A percentile compares a stretch with the other conserved stretches of the same genome.
phyloP scores from a whole-genome alignment of 2,329 filamentous ascomycete genomes.

The Botrytis byssoidea region DNA sequence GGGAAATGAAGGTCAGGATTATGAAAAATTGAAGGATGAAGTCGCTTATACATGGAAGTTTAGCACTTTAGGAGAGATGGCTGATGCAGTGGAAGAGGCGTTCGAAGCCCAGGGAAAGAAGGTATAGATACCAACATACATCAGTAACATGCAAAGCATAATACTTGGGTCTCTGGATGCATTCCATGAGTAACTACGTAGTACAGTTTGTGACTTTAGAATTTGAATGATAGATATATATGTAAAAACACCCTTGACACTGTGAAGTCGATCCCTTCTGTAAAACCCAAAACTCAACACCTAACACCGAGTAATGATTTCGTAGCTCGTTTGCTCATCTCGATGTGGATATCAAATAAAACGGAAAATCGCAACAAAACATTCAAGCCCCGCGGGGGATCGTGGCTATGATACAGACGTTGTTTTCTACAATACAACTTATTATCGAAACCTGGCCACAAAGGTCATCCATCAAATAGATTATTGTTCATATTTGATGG shows the following conservation, averaged over 20 bases:
- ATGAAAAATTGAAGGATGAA: constrained; percentile 40
- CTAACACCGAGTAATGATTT: constrained; percentile 8
- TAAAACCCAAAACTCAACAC: background rate
- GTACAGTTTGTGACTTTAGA: background rate
- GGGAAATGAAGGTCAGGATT: constrained; percentile 41
- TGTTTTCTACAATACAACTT: background rate
- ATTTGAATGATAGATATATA: background rate
- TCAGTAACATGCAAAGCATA: background rate
- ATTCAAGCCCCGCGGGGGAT: background rate
- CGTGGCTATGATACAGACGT: background rate
- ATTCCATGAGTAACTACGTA: background rate
- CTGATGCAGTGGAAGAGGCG: constrained; percentile 24
- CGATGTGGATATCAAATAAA: constrained; percentile 10
- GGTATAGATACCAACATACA: background rate
- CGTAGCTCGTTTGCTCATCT: constrained; percentile 11
- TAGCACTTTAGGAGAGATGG: constrained; percentile 45
- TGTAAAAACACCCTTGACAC: background rate
- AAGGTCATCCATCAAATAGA: constrained; percentile 25
- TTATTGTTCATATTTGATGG: constrained; percentile 30
- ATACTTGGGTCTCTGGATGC: background rate
- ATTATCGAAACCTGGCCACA: background rate
- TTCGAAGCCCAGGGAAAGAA: constrained; percentile 16
- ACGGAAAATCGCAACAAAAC: background rate
- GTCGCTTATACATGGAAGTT: constrained; percentile 55
- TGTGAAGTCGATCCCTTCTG: background rate